A percentile compares a stretch with the other conserved stretches of the same genome.
These are phyloP conservation scores for Ophiocordyceps camponoti-floridani DNA, from an alignment of 2,329 filamentous ascomycete genomes.

Conservation along the genomic window DNA sequence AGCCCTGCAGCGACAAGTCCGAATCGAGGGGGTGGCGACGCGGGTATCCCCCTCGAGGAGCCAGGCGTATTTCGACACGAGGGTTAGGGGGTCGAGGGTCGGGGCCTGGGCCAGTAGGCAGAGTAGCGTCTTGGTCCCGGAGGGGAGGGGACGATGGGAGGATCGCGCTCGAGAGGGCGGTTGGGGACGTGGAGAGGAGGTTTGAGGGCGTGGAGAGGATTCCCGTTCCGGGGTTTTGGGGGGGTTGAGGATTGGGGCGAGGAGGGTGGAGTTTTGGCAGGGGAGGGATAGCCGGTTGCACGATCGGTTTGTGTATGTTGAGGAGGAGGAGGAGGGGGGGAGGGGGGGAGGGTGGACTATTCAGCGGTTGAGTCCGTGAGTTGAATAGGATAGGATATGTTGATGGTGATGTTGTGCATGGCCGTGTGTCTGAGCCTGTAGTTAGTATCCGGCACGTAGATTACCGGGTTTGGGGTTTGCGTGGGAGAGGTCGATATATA, in stretches of 20 bases:
- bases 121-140: slow-evolving; percentile 50
- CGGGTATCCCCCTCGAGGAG: slow-evolving; percentile 54
- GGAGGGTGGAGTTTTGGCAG: slow-evolving; percentile 91
- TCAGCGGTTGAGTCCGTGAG: slow-evolving; percentile 54
- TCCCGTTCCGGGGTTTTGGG: slow-evolving; percentile 88
- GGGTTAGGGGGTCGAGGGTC: slow-evolving; percentile 63
- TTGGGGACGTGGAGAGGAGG: slow-evolving; percentile 54
- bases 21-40: slow-evolving; percentile 65
- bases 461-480: no score
- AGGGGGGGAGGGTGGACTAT: slow-evolving; percentile 38
- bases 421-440: not conserved
- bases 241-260: slow-evolving; percentile 75
- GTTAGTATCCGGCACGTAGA: no score
- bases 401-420: not conserved
- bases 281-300: slow-evolving; percentile 78
- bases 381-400: not conserved
- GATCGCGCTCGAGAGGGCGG: slow-evolving; percentile 56
- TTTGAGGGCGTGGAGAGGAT: slow-evolving; percentile 55
- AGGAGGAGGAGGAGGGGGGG: no score
- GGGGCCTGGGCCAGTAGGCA: slow-evolving; percentile 91
- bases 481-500: no score
- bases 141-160: slow-evolving; percentile 44
- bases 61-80: slow-evolving; percentile 46
- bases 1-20: slow-evolving; percentile 69
- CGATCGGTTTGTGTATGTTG: slow-evolving; percentile 75